These are phyloP conservation scores for Penicillium sclerotiorum DNA, from an alignment of 2,329 filamentous ascomycete species.

Conservation along the genomic window DNA sequence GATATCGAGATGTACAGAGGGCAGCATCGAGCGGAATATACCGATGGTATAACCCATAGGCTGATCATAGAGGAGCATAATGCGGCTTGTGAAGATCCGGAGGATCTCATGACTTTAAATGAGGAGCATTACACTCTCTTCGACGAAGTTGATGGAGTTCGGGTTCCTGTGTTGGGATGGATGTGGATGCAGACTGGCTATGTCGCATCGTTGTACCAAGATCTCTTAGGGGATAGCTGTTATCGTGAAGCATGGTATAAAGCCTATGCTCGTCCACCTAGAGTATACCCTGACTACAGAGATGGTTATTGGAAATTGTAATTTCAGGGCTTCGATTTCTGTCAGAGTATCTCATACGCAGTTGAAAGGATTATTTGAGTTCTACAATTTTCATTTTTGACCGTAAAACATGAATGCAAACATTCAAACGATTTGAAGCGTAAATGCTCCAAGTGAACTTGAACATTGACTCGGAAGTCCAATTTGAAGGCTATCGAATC, in stretches of 20 bases:
- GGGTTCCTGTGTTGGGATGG: background rate
- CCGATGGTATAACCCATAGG: background rate
- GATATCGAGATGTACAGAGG: background rate
- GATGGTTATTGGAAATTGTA: background rate
- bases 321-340: too few species aligned
- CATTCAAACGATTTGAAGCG: too few species aligned
- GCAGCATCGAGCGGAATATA: background rate
- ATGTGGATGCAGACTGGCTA: background rate
- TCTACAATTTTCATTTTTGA: too few species aligned
- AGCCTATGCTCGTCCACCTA: background rate
- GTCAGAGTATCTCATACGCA: too few species aligned
- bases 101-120: background rate
- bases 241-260: background rate
- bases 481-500: too few species aligned
- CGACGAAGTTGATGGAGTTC: background rate
- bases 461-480: too few species aligned
- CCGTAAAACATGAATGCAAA: too few species aligned
- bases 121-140: background rate
- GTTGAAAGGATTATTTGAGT: too few species aligned
- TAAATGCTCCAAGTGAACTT: too few species aligned
- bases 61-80: background rate
- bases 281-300: background rate
- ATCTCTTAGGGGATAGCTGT: background rate
- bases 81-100: background rate
- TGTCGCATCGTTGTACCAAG: background rate